Evolutionary conservation across 169 alveolate genomes (phyloP).

Genomic region (Perkinsus olseni): DNA sequence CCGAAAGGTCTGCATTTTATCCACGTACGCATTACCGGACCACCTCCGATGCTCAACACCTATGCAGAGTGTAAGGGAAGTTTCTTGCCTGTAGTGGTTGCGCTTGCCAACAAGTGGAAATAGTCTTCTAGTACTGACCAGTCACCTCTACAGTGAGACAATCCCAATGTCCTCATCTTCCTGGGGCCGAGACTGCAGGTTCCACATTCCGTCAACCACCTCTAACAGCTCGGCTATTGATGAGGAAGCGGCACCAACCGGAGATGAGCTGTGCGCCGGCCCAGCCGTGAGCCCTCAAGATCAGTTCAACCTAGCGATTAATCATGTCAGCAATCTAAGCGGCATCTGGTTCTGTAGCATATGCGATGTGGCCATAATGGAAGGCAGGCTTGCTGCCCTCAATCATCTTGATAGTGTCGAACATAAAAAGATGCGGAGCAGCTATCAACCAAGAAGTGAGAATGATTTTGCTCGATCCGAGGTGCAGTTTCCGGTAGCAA

Average conservation of each 20-base stretch:
- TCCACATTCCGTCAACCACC: not conserved
- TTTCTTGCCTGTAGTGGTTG: too few species aligned
- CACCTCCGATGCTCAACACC: too few species aligned
- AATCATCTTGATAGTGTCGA: not conserved
- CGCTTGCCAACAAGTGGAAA: too few species aligned
- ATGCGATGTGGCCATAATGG: not conserved
- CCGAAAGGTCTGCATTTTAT: too few species aligned
- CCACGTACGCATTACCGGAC: not conserved
- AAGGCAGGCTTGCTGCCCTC: not conserved
- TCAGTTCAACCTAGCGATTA: not conserved
- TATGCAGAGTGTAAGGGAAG: too few species aligned
- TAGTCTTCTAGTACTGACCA: too few species aligned
- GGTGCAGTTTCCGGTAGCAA: not conserved
- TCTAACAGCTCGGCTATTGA: not conserved
- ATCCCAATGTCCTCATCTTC: not conserved
- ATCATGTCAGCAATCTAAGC: not conserved
- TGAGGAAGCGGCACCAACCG: not conserved
- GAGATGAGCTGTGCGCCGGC: not conserved
- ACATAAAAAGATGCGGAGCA: not conserved
- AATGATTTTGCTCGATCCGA: too few species aligned
- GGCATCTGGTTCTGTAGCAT: not conserved
- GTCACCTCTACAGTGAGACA: not conserved
- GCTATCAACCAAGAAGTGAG: not conserved
- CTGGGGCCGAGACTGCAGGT: not conserved
- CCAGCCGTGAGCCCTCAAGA: not conserved